Percentiles rank a stretch among this genome's conserved stretches.
These are phyloP conservation scores for Brassica nigra DNA, from an alignment of 345 rosid genomes.

Conservation along the genomic window DNA sequence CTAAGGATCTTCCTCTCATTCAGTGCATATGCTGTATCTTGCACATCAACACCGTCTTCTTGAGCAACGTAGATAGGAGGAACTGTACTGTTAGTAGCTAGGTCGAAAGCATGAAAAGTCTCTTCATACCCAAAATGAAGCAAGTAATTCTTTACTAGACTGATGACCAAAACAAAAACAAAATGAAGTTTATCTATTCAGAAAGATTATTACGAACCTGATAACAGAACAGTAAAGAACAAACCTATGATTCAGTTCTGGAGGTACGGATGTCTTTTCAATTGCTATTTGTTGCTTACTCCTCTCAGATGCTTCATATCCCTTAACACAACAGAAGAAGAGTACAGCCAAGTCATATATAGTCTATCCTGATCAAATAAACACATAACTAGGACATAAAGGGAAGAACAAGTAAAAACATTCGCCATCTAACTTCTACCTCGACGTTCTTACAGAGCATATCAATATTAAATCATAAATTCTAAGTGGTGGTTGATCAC, in stretches of 20 bases:
- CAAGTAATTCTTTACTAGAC: constrained; percentile 81
- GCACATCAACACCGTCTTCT: constrained; percentile 46
- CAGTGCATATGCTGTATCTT: constrained; percentile 66
- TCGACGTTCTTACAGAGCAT: constrained; percentile 5
- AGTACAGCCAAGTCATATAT: constrained; percentile 12
- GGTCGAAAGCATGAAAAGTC: constrained; percentile 74
- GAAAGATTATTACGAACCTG: neutral
- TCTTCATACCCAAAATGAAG: constrained; percentile 90
- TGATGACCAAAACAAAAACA: constrained; percentile 34
- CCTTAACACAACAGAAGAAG: constrained; percentile 45
- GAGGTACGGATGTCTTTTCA: constrained; percentile 61
- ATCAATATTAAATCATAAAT: neutral
- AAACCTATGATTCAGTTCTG: constrained; percentile 63
- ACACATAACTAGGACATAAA: neutral
- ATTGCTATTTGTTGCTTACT: constrained; percentile 58
- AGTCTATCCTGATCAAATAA: neutral
- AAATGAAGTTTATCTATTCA: neutral
- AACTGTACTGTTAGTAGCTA: constrained; percentile 61
- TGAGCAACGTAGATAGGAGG: constrained; percentile 55
- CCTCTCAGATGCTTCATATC: constrained; percentile 77
- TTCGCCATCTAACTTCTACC: neutral
- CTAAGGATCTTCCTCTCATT: constrained; percentile 69
- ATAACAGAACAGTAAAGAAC: neutral
- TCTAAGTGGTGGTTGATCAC: neutral
- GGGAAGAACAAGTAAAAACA: neutral